Evolutionary conservation across 169 alveolate genomes (phyloP).

Genomic region (Cryptosporidium muris): DNA sequence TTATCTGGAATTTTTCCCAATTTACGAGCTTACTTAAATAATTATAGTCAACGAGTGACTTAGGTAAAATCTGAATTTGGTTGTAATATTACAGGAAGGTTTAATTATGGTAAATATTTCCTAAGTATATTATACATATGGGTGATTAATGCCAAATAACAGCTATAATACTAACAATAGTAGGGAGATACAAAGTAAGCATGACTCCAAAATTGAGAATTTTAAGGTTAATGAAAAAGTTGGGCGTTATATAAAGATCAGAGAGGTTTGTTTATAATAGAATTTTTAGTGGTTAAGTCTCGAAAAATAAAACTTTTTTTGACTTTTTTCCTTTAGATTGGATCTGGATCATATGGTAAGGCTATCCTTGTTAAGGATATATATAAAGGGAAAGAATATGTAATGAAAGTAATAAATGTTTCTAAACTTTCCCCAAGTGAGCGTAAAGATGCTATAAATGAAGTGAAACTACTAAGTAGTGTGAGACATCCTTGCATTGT

Average conservation of each 20-base stretch:
- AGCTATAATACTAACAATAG: too few species aligned
- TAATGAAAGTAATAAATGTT: slow-evolving; percentile 78
- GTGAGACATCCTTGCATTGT: slow-evolving; percentile 84
- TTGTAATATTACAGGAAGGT: too few species aligned
- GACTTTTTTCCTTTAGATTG: slow-evolving; percentile 6
- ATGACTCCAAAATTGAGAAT: slow-evolving; percentile 4
- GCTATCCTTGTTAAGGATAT: slow-evolving; percentile 61
- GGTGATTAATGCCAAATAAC: too few species aligned
- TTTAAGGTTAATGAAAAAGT: slow-evolving; percentile 56
- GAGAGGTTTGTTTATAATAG: slow-evolving; percentile 27
- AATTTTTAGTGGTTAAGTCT: not conserved
- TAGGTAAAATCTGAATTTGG: too few species aligned
- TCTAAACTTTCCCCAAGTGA: slow-evolving; percentile 76
- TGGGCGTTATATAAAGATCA: slow-evolving; percentile 45
- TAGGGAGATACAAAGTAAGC: too few species aligned
- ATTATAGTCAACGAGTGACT: too few species aligned
- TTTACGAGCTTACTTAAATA: too few species aligned
- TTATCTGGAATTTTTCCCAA: too few species aligned
- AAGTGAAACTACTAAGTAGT: slow-evolving; percentile 82
- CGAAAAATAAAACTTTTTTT: not conserved
- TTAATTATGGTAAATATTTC: too few species aligned
- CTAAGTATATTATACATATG: too few species aligned
- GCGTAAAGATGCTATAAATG: slow-evolving; percentile 83
- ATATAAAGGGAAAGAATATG: slow-evolving; percentile 74
- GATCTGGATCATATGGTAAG: slow-evolving; percentile 69